Evolutionary conservation across 805 yeast species (phyloP).

Genomic region (Candida dajiaensis): DNA sequence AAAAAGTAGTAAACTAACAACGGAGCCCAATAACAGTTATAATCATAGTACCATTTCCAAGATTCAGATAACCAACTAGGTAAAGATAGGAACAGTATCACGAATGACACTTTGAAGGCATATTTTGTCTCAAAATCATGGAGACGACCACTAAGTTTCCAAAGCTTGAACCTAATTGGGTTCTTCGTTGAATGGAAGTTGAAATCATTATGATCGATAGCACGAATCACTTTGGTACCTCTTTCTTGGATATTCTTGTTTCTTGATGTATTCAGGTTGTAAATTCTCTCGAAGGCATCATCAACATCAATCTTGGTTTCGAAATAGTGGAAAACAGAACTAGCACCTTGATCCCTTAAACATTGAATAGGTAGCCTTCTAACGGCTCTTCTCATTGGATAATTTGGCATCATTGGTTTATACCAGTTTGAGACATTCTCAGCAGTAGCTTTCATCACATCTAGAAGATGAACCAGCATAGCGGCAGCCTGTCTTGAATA

Average conservation of each 20-base stretch:
- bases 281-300: slow-evolving; percentile 38
- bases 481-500: slow-evolving; percentile 37
- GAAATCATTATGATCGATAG: slow-evolving; percentile 37
- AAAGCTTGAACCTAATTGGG: slow-evolving; percentile 31
- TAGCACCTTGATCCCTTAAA: slow-evolving; percentile 41
- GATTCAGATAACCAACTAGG: slow-evolving; percentile 39
- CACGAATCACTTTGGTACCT: slow-evolving; percentile 23
- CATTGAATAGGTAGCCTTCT: slow-evolving; percentile 37
- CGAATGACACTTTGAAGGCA: slow-evolving; percentile 35
- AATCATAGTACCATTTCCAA: slow-evolving; percentile 35
- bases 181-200: slow-evolving; percentile 33
- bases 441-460: slow-evolving; percentile 13
- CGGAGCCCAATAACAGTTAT: slow-evolving; percentile 40
- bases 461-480: slow-evolving; percentile 23
- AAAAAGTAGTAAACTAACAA: slow-evolving; percentile 29
- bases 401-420: slow-evolving; percentile 25
- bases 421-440: slow-evolving; percentile 1
- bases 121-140: slow-evolving; percentile 36
- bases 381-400: slow-evolving; percentile 36
- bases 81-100: slow-evolving; percentile 31
- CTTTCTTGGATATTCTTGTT: slow-evolving; percentile 10
- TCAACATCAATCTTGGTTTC: slow-evolving; percentile 40
- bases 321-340: slow-evolving; percentile 35
- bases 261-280: slow-evolving; percentile 39
- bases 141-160: slow-evolving; percentile 30